Evolutionary conservation across 2,329 filamentous ascomycete genomes (phyloP), one percentile per base, ranked within the genome.

Genomic region (Fusarium circinatum): DNA sequence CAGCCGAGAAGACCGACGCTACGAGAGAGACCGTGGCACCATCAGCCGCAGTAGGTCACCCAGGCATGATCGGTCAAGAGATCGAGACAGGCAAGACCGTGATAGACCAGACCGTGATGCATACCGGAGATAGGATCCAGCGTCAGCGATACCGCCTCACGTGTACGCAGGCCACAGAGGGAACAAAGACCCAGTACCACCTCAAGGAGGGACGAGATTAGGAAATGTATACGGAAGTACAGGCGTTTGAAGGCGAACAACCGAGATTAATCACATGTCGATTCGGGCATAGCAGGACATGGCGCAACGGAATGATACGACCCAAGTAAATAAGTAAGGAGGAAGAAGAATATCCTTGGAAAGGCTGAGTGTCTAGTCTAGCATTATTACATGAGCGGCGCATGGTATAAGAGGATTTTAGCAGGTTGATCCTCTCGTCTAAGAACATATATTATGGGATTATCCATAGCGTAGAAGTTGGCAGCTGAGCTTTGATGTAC

Each of bases 31-130:
- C 36, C 80, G 82, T 49, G 79, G 80, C 51, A 83, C 82, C 11
- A 78, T 83, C 64, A 85, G 83, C 63, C 82, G 84, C 13, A 85
- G 83, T 68, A 78, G 83, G 66, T 84, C 83, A 9, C 83, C 82
- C 8, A 80, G 78, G 20, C 77, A 80, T 30, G 82, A 84, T 9
- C 77, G 82, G 51, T 83, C 82, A 44, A 80, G 85, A 55, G 84
- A 83, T 39, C 79, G 83, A 67, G 85, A 86, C 24, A 79, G 85
- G 49, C 81, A 85, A 38, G 87, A 89, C 45, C 82, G 85, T 59
- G 86, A 88, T 55, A 79, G 85, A 48, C 81, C 85, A 38, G 87
- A 89, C 47, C 82, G 85, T 59, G 86, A 88, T 58, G 75, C 82
- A 49, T 88, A 89, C 79, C 85, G 86, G 67, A 84, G 87, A 82